These are phyloP conservation scores for Monoraphidium neglectum DNA, from an alignment of 139 green algal genomes.

Conservation along the genomic window DNA sequence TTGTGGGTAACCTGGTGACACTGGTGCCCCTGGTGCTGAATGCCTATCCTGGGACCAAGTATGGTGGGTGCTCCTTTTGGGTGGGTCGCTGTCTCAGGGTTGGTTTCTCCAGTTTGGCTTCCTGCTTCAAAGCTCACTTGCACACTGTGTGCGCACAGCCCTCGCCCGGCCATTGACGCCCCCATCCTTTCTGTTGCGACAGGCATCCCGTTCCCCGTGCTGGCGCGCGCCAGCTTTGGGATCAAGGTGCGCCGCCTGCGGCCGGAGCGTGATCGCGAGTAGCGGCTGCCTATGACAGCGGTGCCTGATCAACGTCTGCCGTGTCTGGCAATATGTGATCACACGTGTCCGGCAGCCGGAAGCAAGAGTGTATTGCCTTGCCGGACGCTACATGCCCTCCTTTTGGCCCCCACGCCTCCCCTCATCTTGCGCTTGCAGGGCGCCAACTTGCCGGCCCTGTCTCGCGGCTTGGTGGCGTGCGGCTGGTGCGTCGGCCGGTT, in stretches of 20 bases:
- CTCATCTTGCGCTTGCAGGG: conserved; percentile 31
- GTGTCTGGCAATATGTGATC: too few species aligned
- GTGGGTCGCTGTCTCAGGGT: too few species aligned
- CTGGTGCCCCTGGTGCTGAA: conserved; percentile 80
- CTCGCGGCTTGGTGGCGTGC: conserved; percentile 70
- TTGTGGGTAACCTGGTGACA: conserved; percentile 70
- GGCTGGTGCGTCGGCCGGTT: conserved; percentile 40
- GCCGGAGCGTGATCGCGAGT: background rate
- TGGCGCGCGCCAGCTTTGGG: conserved; percentile 70
- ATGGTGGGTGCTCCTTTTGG: conserved; percentile 16
- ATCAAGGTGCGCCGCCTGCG: conserved; percentile 41
- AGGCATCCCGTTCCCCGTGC: conserved; percentile 79
- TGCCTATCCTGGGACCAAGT: conserved; percentile 73
- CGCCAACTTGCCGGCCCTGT: conserved; percentile 67
- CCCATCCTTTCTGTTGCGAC: too few species aligned
- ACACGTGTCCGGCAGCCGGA: too few species aligned
- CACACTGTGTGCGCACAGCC: too few species aligned
- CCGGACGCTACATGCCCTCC: too few species aligned
- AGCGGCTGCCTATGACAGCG: background rate
- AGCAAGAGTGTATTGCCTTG: too few species aligned
- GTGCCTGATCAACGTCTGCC: background rate
- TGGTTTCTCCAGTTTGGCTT: too few species aligned
- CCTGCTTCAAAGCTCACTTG: too few species aligned
- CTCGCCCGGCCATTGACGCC: too few species aligned
- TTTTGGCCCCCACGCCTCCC: background rate